Evolutionary conservation across 257 asterid species (phyloP), one percentile per base, ranked within the genome.

Genomic region (Ligustrum vulgare): DNA sequence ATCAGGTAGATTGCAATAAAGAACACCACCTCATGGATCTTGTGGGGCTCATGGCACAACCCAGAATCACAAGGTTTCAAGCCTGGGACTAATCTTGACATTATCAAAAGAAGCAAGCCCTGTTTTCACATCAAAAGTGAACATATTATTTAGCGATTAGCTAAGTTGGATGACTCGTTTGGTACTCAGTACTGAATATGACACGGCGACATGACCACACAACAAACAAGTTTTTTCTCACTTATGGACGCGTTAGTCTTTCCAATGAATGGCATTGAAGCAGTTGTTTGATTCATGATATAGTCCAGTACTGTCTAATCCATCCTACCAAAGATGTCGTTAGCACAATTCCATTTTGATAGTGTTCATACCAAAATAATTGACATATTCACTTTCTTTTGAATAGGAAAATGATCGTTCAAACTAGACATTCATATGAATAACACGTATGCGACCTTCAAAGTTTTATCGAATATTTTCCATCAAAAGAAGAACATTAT

Each of bases 61-160:
- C 45, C 68, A 0, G 32, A 6, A 2, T 73, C 73, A 16, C 99
- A 91, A 0, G 98, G 88, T 71, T 78, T 83, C 76, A 91, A 74
- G 12, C 68, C 77, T 0, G 99, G 95, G 76, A 89, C 64, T 13
- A 84, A 81, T 77, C 87, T 79, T 0, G 99, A 88, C 93, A 89
- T 84, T 35, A 96, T 88, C 75, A 92, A 72, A 11, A 94, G 87
- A 76, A 92, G 79, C 89, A 94, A 83, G 3, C 96, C 97, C 97
- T 94, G 86, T 54, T 72, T 69, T 74, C 71, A 32, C 16, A 60
- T 67, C 2, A 37, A 54, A 39, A 43, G 10, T 16, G 1, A 23
- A 6, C 32, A 36, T 6, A 15, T 67, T 67, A n/a, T 56, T 56
- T 56, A 20, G 32, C 2, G 2, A 25, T 60, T 23, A n/a, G 18